These are phyloP conservation scores for Solanum piurae DNA, from an alignment of 257 asterid genomes.

Conservation along the genomic window DNA sequence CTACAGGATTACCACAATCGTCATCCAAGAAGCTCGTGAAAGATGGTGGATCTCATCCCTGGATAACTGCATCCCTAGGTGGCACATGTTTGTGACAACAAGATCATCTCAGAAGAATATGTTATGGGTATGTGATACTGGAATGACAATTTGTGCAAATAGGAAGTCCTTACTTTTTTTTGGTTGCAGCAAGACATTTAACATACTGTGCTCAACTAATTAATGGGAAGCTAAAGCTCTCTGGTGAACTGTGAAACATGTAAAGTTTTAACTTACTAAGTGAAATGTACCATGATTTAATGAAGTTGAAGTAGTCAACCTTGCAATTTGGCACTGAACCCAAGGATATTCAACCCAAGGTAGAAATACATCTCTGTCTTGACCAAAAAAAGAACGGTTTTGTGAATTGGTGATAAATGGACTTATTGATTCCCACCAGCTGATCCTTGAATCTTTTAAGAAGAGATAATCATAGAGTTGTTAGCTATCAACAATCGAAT, in stretches of 20 bases:
- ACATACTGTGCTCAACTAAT: not conserved
- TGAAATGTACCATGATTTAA: not conserved
- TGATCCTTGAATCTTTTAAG: not conserved
- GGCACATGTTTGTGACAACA: not conserved
- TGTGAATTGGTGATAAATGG: not conserved
- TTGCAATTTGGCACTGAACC: not conserved
- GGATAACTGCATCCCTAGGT: not conserved
- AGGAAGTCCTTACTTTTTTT: not conserved
- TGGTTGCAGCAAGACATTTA: not conserved
- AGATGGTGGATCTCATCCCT: not conserved
- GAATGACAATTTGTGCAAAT: not conserved
- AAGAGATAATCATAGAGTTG: not conserved
- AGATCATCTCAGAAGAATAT: not conserved
- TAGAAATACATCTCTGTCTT: not conserved
- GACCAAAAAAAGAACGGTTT: not conserved
- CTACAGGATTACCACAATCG: not conserved
- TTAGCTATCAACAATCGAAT: not conserved
- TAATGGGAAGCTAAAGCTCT: not conserved
- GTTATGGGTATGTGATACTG: not conserved
- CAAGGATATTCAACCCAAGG: not conserved
- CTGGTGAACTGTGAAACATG: not conserved
- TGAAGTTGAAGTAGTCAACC: not conserved
- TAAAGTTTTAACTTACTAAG: not conserved
- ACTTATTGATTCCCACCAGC: not conserved
- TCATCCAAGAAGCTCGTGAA: not conserved